These are phyloP conservation scores for Codiaeum variegatum DNA, from an alignment of 441 rosid species.

Conservation along the genomic window DNA sequence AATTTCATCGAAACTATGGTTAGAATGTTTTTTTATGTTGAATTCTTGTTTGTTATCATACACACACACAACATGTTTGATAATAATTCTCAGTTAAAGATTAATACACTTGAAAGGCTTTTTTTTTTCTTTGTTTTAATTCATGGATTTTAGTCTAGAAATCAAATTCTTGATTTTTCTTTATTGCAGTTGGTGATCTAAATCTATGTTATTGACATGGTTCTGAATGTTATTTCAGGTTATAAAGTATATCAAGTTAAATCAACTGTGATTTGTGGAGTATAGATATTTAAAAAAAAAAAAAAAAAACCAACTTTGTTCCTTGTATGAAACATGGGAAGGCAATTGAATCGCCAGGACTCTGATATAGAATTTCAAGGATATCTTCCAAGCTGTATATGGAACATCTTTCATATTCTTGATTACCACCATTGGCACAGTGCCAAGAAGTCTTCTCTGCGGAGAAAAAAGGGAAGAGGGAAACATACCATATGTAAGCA, in stretches of 20 bases:
- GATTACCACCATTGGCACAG: conserved; percentile 46
- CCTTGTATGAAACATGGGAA: conserved; percentile 33
- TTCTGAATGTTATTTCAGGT: conserved; percentile 21
- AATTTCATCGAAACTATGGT: not conserved
- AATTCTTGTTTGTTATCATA: not conserved
- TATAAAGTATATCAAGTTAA: not conserved
- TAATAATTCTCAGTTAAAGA: not conserved
- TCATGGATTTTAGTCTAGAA: not conserved
- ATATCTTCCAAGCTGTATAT: conserved; percentile 48
- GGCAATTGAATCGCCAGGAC: conserved; percentile 27
- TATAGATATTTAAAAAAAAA: conserved; percentile 14
- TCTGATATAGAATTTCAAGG: conserved; percentile 34
- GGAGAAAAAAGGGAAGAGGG: conserved; percentile 35
- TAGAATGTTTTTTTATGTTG: not conserved
- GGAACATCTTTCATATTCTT: conserved; percentile 55
- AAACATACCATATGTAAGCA: conserved; percentile 40
- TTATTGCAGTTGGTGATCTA: not conserved
- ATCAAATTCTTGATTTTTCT: not conserved
- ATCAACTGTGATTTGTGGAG: not conserved
- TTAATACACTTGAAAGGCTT: not conserved
- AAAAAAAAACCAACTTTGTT: conserved; percentile 5
- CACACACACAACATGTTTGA: not conserved
- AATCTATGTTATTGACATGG: conserved; percentile 10
- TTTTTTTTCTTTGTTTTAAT: not conserved
- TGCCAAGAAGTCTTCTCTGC: conserved; percentile 29